Base-by-base conservation (phyloP, 2,329 filamentous ascomycete species). In the Penicillium sp. region DNA sequence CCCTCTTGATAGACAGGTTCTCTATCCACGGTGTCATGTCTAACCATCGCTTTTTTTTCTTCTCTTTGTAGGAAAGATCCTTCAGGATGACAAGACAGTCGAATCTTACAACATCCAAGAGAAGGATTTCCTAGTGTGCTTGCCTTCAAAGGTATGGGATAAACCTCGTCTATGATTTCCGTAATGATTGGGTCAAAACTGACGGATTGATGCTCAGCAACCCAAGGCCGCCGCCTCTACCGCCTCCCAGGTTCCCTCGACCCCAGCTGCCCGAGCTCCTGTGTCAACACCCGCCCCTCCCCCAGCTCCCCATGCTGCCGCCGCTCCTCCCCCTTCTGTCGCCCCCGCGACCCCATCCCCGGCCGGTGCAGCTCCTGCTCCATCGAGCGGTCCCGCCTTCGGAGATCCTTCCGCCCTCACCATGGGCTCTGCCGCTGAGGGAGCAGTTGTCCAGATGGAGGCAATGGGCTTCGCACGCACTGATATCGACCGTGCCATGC, bases 81-180 rank as follows among this genome's bases (percentile, higher is more conserved):
- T 99, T 65, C 93, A 97, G 79, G 93, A 99, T 89, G 91, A 92
- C 62, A 94, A 97, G 73, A 96, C 93, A 2, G 90, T 99, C 68
- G 91, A 92, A 77, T 93, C 90, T 41, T 97, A 97, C 82, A 96
- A 91, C 79, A 97, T 99, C 63, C 93, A 99, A 79, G 94, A 97
- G 84, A 99, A 97, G 84, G 94, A 94, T 38, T 99, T 97, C 76
- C 92, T 99, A 70, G 94, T 99, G 60, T 99, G 94, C 81, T 96
- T 99, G 87, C 88, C 96, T 69, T 91, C 91, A 74, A 97, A 97
- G 90, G 93, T 96, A 81, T 62, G 77, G 62, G 46, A 43, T 38
- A 46, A 8, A 5, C 15, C 7, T 19, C 17, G 7, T 35, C 21
- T 15, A 29, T 13, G 12, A 15, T 41, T 35, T 33, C 15, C 2